Percentiles rank a stretch among this genome's conserved stretches.
phyloP scores from a whole-genome alignment of 129 eudicot genomes.

The Smallanthus sonchifolius region DNA sequence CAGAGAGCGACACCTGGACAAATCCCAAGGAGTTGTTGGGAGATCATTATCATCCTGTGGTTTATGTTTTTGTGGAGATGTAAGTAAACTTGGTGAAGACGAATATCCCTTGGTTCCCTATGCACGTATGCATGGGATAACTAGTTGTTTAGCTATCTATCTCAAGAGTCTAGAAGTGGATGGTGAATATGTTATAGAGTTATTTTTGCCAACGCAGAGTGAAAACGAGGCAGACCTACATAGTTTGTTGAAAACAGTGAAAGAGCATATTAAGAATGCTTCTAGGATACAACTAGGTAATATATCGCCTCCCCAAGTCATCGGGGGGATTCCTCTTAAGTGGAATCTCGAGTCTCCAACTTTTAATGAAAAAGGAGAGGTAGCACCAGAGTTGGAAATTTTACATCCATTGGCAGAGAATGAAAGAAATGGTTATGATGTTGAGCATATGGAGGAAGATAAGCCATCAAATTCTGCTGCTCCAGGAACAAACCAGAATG shows the following conservation, averaged over 20 bases:
- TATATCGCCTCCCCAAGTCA: conserved; percentile 4
- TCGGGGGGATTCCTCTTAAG: conserved; percentile 1
- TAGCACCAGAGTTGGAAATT: background rate
- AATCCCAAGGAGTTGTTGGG: conserved; percentile 10
- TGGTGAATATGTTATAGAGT: conserved; percentile 12
- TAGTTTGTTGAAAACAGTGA: conserved; percentile 4
- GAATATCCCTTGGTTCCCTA: background rate
- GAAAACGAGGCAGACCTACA: background rate
- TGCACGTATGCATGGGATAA: conserved; percentile 5
- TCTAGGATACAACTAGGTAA: conserved; percentile 3
- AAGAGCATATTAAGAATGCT: background rate
- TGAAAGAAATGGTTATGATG: background rate
- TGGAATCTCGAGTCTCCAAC: background rate
- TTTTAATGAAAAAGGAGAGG: background rate
- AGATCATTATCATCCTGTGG: background rate
- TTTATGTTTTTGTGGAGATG: conserved; percentile 4
- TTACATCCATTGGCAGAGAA: background rate
- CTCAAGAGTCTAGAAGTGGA: background rate
- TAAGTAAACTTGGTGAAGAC: background rate
- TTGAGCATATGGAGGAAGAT: conserved; percentile 11
- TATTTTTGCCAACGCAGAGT: background rate
- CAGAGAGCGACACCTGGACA: background rate
- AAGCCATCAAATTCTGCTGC: background rate
- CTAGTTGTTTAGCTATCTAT: conserved; percentile 11
- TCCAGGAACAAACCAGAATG: background rate